These are phyloP conservation scores for Sclerotinia minor DNA, from an alignment of 2,329 filamentous ascomycete species.

Conservation along the genomic window DNA sequence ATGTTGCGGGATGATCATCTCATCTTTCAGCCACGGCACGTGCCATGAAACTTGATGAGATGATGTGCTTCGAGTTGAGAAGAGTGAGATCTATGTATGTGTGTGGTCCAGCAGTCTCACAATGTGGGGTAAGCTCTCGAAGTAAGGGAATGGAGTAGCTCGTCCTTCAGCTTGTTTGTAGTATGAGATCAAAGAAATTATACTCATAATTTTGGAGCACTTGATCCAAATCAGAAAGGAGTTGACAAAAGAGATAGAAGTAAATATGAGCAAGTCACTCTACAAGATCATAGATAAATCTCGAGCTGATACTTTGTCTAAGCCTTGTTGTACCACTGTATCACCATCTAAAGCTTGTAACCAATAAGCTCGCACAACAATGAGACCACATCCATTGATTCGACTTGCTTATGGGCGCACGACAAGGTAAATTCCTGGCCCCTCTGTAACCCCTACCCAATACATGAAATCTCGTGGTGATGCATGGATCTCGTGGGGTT, in stretches of 20 bases:
- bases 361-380: not conserved
- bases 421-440: not conserved
- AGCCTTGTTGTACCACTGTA: constrained; percentile 5
- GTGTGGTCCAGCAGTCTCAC: too few species aligned
- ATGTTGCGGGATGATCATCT: not conserved
- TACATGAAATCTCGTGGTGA: not conserved
- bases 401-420: constrained; percentile 7
- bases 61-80: not conserved
- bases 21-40: not conserved
- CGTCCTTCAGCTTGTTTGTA: not conserved
- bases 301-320: constrained; percentile 4
- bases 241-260: too few species aligned
- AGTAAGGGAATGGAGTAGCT: not conserved
- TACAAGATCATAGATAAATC: not conserved
- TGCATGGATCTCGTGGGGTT: not conserved
- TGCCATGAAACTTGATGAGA: not conserved
- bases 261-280: not conserved
- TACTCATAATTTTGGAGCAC: not conserved
- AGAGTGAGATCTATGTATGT: too few species aligned
- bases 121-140: not conserved
- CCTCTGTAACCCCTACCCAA: not conserved
- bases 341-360: not conserved
- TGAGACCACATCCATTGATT: constrained; percentile 2
- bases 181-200: not conserved
- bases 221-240: not conserved